Evolutionary conservation across 768 basidiomycete genomes (phyloP).

Genomic region (Tricholoma sp.): DNA sequence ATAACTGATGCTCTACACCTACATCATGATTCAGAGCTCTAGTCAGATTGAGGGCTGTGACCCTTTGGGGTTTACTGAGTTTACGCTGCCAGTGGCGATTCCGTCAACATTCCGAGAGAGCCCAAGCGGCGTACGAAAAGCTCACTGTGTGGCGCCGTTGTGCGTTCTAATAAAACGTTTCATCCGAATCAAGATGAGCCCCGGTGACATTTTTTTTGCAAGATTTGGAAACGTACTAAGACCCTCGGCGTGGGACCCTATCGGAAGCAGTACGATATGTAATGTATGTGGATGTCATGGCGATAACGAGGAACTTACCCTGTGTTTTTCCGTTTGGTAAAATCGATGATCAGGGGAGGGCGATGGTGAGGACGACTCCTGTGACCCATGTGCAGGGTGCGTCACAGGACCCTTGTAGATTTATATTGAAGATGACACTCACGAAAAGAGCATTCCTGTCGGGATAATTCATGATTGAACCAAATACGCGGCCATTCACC

Average conservation of each 20-base stretch:
- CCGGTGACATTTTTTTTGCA: too few relatives aligned
- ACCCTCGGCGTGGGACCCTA: background rate
- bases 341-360: constrained; percentile 1
- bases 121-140: background rate
- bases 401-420: background rate
- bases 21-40: background rate
- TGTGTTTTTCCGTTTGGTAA: background rate
- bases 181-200: background rate
- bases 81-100: background rate
- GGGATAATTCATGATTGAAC: background rate
- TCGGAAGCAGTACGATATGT: background rate
- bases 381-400: background rate
- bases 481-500: background rate
- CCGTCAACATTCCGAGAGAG: background rate
- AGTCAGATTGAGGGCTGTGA: background rate
- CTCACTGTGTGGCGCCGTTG: background rate
- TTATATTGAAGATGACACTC: background rate
- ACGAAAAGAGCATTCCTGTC: background rate
- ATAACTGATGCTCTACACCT: background rate
- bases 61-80: background rate
- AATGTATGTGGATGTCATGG: background rate
- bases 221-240: background rate
- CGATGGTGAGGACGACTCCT: constrained; percentile 1
- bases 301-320: background rate
- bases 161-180: background rate